Conservation (phyloP, 768 basidiomycete genomes). For the Saitozyma sp. region DNA sequence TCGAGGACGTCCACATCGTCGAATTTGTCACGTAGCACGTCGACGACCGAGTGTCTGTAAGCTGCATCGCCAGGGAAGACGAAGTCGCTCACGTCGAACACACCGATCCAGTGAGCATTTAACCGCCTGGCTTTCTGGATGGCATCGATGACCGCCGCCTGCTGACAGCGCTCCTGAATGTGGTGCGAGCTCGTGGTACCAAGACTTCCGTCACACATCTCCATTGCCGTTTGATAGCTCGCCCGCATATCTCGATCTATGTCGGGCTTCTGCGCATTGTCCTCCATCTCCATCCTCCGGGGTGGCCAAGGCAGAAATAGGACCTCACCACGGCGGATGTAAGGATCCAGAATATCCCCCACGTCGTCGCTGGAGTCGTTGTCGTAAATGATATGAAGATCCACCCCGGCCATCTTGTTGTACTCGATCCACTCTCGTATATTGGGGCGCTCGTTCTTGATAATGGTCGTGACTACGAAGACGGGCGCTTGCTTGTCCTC, state of each 20-base stretch:
- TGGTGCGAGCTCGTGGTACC: too few species aligned
- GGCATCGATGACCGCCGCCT: not conserved
- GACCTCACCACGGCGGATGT: not conserved
- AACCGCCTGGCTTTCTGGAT: not conserved
- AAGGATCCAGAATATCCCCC: not conserved
- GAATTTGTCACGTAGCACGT: not conserved
- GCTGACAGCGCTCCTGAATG: not conserved
- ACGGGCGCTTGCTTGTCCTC: too few species aligned
- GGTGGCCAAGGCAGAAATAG: not conserved
- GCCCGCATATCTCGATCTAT: not conserved
- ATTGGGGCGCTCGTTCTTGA: not conserved
- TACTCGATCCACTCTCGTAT: not conserved
- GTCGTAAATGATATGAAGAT: not conserved
- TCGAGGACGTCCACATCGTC: not conserved
- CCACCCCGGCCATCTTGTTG: not conserved
- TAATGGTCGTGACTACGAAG: not conserved
- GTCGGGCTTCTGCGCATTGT: not conserved
- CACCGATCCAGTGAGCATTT: not conserved
- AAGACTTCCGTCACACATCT: too few species aligned
- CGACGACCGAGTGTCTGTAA: not conserved
- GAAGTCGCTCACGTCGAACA: not conserved
- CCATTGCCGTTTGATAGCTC: not conserved
- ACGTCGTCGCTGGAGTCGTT: not conserved
- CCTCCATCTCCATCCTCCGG: not conserved
- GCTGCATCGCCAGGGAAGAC: not conserved